phyloP scores from a whole-genome alignment of 805 yeast species.

The Zygosaccharomyces pseudorouxii region DNA sequence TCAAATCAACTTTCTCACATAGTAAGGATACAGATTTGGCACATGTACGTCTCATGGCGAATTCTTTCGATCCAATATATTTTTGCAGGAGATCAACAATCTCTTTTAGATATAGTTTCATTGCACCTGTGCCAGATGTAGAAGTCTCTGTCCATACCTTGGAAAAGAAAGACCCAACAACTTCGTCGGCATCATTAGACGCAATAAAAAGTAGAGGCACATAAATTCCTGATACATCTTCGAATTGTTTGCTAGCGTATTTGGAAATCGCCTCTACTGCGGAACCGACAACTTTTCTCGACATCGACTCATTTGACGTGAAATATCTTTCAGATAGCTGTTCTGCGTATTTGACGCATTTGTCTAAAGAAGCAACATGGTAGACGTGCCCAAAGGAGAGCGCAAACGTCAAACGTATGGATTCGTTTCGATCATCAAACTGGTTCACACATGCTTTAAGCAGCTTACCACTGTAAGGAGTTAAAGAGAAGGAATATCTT shows the following conservation, averaged over 20 bases:
- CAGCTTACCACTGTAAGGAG: slow-evolving; percentile 58
- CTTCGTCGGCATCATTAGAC: slow-evolving; percentile 53
- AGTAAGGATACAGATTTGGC: slow-evolving; percentile 64
- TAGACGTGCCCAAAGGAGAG: slow-evolving; percentile 74
- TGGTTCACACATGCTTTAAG: slow-evolving; percentile 55
- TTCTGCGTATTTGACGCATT: slow-evolving; percentile 50
- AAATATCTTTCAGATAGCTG: slow-evolving; percentile 55
- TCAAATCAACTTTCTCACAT: slow-evolving; percentile 42
- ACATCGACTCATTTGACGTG: slow-evolving; percentile 39
- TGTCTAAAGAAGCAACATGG: slow-evolving; percentile 51
- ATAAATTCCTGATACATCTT: slow-evolving; percentile 54
- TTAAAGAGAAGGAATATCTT: slow-evolving; percentile 45
- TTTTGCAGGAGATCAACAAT: slow-evolving; percentile 49
- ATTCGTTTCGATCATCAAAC: slow-evolving; percentile 62
- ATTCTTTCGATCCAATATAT: slow-evolving; percentile 54
- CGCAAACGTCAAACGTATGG: slow-evolving; percentile 73
- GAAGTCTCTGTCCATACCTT: slow-evolving; percentile 75
- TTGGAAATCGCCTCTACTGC: slow-evolving; percentile 64
- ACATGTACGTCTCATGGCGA: slow-evolving; percentile 61
- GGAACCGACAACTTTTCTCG: slow-evolving; percentile 49
- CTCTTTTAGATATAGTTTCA: slow-evolving; percentile 65
- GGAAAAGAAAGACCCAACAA: slow-evolving; percentile 47
- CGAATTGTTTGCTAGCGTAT: slow-evolving; percentile 65
- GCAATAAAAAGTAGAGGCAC: slow-evolving; percentile 80
- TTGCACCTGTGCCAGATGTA: slow-evolving; percentile 65